Evolutionary conservation across 2,329 filamentous ascomycete genomes (phyloP).

Genomic region (Emergomyces africanus): DNA sequence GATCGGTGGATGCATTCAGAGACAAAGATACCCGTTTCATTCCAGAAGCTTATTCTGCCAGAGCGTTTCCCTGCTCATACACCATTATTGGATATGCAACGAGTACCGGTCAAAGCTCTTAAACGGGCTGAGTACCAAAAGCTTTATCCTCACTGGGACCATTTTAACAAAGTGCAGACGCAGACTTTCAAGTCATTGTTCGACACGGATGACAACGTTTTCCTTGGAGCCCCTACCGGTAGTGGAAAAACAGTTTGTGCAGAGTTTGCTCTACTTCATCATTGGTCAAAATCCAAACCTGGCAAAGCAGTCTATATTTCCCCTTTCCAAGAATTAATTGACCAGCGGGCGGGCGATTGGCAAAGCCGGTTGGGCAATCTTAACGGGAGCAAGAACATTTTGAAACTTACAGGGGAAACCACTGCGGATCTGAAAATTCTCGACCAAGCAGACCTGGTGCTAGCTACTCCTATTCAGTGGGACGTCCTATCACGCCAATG

Average conservation of each 20-base stretch:
- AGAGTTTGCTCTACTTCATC: constrained; percentile 79
- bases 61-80: constrained; percentile 95
- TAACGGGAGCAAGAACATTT: constrained; percentile 73
- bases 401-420: constrained; percentile 88
- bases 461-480: constrained; percentile 92
- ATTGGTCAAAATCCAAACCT: constrained; percentile 62
- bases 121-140: constrained; percentile 72
- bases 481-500: constrained; percentile 91
- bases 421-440: constrained; percentile 81
- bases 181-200: constrained; percentile 94
- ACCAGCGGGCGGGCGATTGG: constrained; percentile 75
- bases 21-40: constrained; percentile 82
- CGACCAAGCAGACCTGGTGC: constrained; percentile 73
- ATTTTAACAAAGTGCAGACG: constrained; percentile 96
- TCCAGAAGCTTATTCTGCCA: constrained; percentile 86
- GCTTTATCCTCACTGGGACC: constrained; percentile 70
- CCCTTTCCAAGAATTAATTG: constrained; percentile 86
- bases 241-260: constrained; percentile 96
- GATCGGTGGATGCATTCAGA: constrained; percentile 99
- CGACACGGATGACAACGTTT: constrained; percentile 82
- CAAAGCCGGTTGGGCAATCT: constrained; percentile 59
- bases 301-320: constrained; percentile 87
- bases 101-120: constrained; percentile 74
- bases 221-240: constrained; percentile 82
- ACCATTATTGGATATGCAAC: constrained; percentile 80